A percentile compares a stretch with the other conserved stretches of the same genome.
Evolutionary conservation across 2,329 filamentous ascomycete genomes (phyloP).

Genomic region (Exophiala spinifera): DNA sequence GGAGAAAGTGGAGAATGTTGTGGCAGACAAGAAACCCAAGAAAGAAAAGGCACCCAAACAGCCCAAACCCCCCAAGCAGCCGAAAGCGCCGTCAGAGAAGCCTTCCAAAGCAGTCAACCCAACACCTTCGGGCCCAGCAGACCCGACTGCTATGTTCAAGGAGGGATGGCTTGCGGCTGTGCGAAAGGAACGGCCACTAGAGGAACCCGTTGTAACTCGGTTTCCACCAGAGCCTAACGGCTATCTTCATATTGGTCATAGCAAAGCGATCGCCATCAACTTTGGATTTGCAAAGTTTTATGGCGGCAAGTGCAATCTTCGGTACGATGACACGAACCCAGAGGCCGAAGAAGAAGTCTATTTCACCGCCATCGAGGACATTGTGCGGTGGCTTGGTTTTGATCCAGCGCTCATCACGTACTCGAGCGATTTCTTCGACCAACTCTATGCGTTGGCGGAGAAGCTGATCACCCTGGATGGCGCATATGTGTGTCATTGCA

Average conservation of each 20-base stretch:
- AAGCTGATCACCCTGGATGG: slow-evolving; percentile 69
- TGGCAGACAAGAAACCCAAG: slow-evolving; percentile 32
- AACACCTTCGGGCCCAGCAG: slow-evolving; percentile 32
- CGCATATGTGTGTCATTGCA: slow-evolving; percentile 83
- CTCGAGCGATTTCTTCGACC: slow-evolving; percentile 85
- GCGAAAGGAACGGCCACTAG: slow-evolving; percentile 63
- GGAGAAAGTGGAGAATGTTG: slow-evolving; percentile 33
- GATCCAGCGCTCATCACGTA: slow-evolving; percentile 76
- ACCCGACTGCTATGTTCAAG: slow-evolving; percentile 70
- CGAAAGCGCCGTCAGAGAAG: slow-evolving; percentile 31
- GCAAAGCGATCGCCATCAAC: slow-evolving; percentile 93
- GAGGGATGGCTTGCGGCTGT: slow-evolving; percentile 72
- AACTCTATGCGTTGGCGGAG: slow-evolving; percentile 83
- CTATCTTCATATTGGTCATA: slow-evolving; percentile 88
- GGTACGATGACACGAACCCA: slow-evolving; percentile 95
- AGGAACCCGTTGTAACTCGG: slow-evolving; percentile 57
- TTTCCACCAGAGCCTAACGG: slow-evolving; percentile 90
- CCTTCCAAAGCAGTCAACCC: slow-evolving; percentile 33
- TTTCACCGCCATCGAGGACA: slow-evolving; percentile 84
- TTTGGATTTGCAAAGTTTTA: slow-evolving; percentile 90
- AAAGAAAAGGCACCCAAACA: slow-evolving; percentile 45
- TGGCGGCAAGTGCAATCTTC: slow-evolving; percentile 70
- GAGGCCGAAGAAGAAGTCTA: slow-evolving; percentile 88
- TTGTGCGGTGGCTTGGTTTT: slow-evolving; percentile 83
- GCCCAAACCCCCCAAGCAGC: slow-evolving; percentile 33